phyloP scores from a whole-genome alignment of 2,329 filamentous ascomycete genomes.

The Pestalotiopsis sp. region DNA sequence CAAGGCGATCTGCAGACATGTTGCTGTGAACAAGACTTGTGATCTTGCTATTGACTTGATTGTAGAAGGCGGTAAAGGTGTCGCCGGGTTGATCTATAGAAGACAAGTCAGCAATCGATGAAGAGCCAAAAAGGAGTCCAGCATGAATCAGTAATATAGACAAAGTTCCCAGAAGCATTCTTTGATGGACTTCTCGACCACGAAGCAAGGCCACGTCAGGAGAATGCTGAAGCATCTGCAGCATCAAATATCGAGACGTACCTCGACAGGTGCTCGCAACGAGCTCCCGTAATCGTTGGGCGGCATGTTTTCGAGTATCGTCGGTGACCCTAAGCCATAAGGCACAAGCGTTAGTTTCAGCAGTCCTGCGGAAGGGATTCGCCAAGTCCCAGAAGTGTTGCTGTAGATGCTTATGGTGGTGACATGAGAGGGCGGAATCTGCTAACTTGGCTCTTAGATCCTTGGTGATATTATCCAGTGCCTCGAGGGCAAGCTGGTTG shows the following conservation, averaged over 20 bases:
- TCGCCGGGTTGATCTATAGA: constrained; percentile 74
- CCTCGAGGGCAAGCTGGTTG: constrained; percentile 56
- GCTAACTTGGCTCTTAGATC: constrained; percentile 59
- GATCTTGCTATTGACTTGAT: constrained; percentile 58
- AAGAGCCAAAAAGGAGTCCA: neutral
- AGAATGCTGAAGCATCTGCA: neutral
- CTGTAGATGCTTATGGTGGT: neutral
- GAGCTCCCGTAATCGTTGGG: constrained; percentile 57
- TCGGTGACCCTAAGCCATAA: constrained; percentile 43
- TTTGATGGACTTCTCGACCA: too few species aligned
- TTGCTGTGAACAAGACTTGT: constrained; percentile 75
- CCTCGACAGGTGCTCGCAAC: constrained; percentile 60
- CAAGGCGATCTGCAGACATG: constrained; percentile 86
- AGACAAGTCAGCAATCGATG: constrained; percentile 15
- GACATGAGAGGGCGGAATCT: neutral
- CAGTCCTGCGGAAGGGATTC: neutral
- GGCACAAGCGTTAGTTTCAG: constrained; percentile 7
- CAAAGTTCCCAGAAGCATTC: neutral
- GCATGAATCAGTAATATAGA: neutral
- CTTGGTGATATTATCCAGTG: constrained; percentile 56
- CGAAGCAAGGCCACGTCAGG: neutral
- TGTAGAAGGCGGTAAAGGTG: constrained; percentile 68
- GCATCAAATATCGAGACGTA: constrained; percentile 28
- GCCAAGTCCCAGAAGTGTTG: neutral
- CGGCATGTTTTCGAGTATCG: constrained; percentile 55